Evolutionary conservation across 2,329 filamentous ascomycete genomes (phyloP), one percentile per base, ranked within the genome.

Genomic region (Cladosporium sp.): DNA sequence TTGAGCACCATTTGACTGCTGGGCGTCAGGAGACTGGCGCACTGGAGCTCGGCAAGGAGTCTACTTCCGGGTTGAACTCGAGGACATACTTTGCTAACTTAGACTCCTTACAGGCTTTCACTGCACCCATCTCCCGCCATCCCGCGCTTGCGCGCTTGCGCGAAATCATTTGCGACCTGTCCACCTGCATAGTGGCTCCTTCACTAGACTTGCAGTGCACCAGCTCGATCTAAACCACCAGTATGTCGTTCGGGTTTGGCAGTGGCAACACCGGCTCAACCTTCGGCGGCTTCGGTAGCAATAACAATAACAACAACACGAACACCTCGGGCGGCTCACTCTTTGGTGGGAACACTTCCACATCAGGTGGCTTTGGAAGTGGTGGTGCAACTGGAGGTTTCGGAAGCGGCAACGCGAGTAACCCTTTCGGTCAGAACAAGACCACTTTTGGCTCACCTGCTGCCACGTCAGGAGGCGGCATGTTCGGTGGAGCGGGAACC

Each of bases 401-500:
- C 38, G 61, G 61, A 41, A 49, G 54, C 18, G 53, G 45, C 31
- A 55, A 18, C 46, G 52, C 56, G 31, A 58, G 50, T 35, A 54
- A 52, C 18, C 59, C 60, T 45, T 63, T 63, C 41, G 49, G 83
- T 64, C 75, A 81, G 38, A 72, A 78, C 9, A 58, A 56, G 13
- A 82, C 82, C 60, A 80, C 80, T 43, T 67, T 67, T 46, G 80
- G 80, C 40, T 45, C 56, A n/a, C 59, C 50, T 33, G 50, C 50
- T 34, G 33, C 54, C n/a, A 66, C 74, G 35, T 64, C 74, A n/a
- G 59, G 62, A 7, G 62, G 64, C 18, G 61, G 62, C 13, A 57
- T 70, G 19, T 72, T 72, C 53, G 66, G 66, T n/a, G 60, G 64
- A 13, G 68, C 65, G 31, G 71, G 72, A n/a, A 68, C 63, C 3